Conservation (phyloP, 2,329 filamentous ascomycete genomes). For the Magnaporthiopsis incrustans region DNA sequence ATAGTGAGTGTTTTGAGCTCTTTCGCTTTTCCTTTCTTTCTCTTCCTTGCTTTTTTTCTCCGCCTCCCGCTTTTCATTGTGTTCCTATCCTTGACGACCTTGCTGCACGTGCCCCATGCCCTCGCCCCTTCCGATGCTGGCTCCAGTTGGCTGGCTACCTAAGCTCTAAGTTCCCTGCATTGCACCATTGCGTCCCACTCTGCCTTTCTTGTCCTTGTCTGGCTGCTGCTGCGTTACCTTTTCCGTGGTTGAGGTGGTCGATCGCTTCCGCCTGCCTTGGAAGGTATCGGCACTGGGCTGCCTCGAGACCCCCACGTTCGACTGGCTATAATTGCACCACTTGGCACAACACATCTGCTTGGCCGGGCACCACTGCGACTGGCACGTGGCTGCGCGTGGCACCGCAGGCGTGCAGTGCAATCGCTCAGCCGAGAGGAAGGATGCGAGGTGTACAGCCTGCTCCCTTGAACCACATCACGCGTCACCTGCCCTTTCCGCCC, state of each 20-base stretch:
- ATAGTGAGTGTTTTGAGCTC: conserved; percentile 20
- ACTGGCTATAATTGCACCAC: conserved; percentile 1
- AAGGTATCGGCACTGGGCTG: background rate
- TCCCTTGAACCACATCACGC: conserved; percentile 6
- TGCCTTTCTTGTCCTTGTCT: background rate
- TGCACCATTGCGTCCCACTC: background rate
- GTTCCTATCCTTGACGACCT: background rate
- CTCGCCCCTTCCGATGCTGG: too few species aligned
- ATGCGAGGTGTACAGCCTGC: background rate
- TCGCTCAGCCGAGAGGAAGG: conserved; percentile 3
- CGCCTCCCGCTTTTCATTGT: background rate
- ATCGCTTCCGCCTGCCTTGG: background rate
- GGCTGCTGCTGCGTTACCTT: background rate
- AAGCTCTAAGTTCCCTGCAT: too few species aligned
- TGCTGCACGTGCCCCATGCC: too few species aligned
- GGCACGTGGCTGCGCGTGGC: conserved; percentile 6
- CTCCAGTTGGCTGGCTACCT: too few species aligned
- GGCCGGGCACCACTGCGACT: background rate
- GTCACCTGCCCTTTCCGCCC: conserved; percentile 2
- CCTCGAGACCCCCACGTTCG: conserved; percentile 5
- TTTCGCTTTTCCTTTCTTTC: conserved; percentile 3
- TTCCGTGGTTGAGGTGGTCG: background rate
- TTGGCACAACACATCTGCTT: conserved; percentile 3
- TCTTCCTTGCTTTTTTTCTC: conserved; percentile 8
- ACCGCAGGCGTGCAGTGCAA: conserved; percentile 4